Percentiles rank a stretch among this genome's conserved stretches.
These are phyloP conservation scores for Mallotus japonicus DNA, from an alignment of 441 rosid species.

Conservation along the genomic window DNA sequence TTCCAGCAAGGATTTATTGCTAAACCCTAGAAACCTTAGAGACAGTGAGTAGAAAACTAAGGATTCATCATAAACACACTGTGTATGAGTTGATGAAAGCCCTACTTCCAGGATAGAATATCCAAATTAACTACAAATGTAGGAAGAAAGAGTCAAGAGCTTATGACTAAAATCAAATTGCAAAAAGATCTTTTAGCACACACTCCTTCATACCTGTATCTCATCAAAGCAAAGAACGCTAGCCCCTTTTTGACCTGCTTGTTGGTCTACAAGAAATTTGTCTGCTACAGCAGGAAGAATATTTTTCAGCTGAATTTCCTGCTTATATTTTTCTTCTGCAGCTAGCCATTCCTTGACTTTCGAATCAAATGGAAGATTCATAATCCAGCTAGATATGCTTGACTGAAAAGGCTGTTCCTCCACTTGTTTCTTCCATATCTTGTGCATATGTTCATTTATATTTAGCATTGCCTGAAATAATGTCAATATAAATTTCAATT, in stretches of 20 bases:
- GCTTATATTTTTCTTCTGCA: slow-evolving; percentile 83
- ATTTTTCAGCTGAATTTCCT: slow-evolving; percentile 71
- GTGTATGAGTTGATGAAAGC: background rate
- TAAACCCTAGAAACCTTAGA: background rate
- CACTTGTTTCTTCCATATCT: slow-evolving; percentile 79
- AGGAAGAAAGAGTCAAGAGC: slow-evolving; percentile 1
- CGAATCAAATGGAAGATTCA: slow-evolving; percentile 76
- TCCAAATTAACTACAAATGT: background rate
- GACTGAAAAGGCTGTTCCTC: slow-evolving; percentile 57
- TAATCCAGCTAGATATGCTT: slow-evolving; percentile 71
- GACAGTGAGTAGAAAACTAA: background rate
- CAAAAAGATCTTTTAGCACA: slow-evolving; percentile 6
- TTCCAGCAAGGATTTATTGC: background rate
- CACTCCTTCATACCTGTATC: slow-evolving; percentile 62
- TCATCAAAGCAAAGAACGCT: slow-evolving; percentile 92
- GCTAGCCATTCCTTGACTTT: slow-evolving; percentile 92
- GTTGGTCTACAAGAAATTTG: slow-evolving; percentile 63
- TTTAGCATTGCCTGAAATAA: slow-evolving; percentile 78
- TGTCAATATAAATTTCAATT: slow-evolving; percentile 9
- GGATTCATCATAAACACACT: background rate
- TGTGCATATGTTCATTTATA: slow-evolving; percentile 87
- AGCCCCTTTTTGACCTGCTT: slow-evolving; percentile 64
- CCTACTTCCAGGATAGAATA: background rate
- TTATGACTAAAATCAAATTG: slow-evolving; percentile 5
- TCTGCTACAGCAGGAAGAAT: slow-evolving; percentile 94